These are phyloP conservation scores for Alternaria sp. DNA, from an alignment of 2,329 filamentous ascomycete genomes.

Conservation along the genomic window DNA sequence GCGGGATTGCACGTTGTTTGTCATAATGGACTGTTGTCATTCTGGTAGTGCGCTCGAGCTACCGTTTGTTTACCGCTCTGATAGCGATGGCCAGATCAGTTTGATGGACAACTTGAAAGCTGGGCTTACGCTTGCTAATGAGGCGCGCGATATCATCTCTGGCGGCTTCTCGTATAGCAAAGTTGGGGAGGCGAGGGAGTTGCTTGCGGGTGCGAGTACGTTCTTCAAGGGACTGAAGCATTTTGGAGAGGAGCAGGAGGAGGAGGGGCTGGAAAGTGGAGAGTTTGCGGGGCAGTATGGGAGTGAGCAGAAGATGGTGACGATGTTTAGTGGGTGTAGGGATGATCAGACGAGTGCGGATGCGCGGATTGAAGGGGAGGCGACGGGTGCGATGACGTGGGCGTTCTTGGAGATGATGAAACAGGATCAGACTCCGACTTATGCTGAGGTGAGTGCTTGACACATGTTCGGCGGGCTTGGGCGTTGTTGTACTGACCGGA, in stretches of 20 bases:
- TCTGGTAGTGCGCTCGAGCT: conserved; percentile 65
- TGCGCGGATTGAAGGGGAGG: conserved; percentile 53
- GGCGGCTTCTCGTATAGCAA: conserved; percentile 60
- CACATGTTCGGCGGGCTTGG: background rate
- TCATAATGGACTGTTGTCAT: conserved; percentile 68
- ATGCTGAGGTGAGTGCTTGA: conserved; percentile 45
- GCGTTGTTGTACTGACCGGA: background rate
- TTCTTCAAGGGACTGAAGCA: conserved; percentile 62
- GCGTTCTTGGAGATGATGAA: conserved; percentile 56
- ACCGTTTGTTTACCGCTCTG: conserved; percentile 63
- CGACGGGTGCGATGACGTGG: conserved; percentile 57
- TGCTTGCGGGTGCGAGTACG: conserved; percentile 60
- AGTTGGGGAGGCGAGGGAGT: conserved; percentile 58
- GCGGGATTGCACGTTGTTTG: conserved; percentile 59
- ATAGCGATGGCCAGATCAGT: conserved; percentile 63
- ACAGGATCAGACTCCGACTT: conserved; percentile 44
- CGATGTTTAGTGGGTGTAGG: conserved; percentile 59
- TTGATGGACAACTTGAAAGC: conserved; percentile 62
- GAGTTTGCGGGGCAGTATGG: conserved; percentile 54
- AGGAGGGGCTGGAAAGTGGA: conserved; percentile 50
- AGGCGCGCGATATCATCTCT: conserved; percentile 58
- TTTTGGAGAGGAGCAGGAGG: conserved; percentile 50
- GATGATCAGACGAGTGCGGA: conserved; percentile 61
- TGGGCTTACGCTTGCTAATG: conserved; percentile 58
- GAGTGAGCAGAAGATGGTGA: conserved; percentile 56